A percentile compares a stretch with the other conserved stretches of the same genome.
phyloP scores from a whole-genome alignment of 2,329 filamentous ascomycete species.

The Rutstroemia sp. region DNA sequence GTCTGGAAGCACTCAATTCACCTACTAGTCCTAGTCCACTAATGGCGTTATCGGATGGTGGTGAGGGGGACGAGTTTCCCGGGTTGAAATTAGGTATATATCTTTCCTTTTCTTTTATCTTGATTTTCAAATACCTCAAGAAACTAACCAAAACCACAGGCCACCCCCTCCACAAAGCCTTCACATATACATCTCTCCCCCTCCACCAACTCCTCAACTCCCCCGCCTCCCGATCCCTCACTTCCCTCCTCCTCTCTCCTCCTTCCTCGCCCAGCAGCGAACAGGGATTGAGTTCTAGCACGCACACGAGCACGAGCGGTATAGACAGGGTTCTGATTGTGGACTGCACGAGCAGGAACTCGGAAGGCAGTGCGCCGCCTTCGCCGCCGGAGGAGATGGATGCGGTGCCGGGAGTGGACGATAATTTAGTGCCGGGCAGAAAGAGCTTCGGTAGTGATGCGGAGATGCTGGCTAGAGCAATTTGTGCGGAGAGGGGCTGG shows the following conservation, averaged over 20 bases:
- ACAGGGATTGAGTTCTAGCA: slow-evolving; percentile 23
- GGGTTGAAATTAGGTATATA: slow-evolving; percentile 3
- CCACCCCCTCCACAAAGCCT: slow-evolving; percentile 57
- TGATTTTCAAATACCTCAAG: background rate
- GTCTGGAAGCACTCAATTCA: slow-evolving; percentile 51
- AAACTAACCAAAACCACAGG: slow-evolving; percentile 32
- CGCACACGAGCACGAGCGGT: slow-evolving; percentile 30
- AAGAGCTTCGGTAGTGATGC: slow-evolving; percentile 46
- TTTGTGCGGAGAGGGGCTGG: slow-evolving; percentile 68
- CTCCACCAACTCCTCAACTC: slow-evolving; percentile 45
- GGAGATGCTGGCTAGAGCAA: slow-evolving; percentile 63
- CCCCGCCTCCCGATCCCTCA: slow-evolving; percentile 11
- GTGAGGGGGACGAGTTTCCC: background rate
- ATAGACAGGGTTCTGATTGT: slow-evolving; percentile 46
- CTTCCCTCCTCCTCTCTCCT: slow-evolving; percentile 25
- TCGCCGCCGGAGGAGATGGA: background rate
- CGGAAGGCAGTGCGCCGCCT: slow-evolving; percentile 21
- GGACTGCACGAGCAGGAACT: slow-evolving; percentile 43
- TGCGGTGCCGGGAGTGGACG: background rate
- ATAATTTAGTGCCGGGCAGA: background rate
- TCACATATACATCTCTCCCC: slow-evolving; percentile 52
- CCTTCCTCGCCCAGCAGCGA: slow-evolving; percentile 19
- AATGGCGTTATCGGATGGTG: slow-evolving; percentile 40
- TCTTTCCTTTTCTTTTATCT: background rate
- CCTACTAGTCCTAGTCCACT: slow-evolving; percentile 41